Evolutionary conservation across 2,329 filamentous ascomycete genomes (phyloP).

Genomic region (Magnaporthales sp.): DNA sequence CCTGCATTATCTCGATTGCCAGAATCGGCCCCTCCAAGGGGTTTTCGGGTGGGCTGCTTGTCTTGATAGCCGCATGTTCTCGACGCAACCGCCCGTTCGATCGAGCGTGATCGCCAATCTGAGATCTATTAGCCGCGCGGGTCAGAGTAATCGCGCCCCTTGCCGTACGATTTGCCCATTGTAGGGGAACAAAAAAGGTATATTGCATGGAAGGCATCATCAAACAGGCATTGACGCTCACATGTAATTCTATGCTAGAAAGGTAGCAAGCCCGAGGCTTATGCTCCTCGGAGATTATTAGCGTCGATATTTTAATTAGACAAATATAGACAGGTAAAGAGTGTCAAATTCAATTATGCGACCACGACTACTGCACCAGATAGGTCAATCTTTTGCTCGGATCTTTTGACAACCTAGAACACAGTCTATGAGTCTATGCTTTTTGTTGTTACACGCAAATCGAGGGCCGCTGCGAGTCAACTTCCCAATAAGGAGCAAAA

Average conservation of each 20-base stretch:
- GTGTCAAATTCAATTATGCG: not conserved
- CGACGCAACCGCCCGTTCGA: not conserved
- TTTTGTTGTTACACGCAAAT: not conserved
- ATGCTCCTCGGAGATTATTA: not conserved
- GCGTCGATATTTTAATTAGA: not conserved
- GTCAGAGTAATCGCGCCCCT: not conserved
- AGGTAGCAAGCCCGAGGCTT: not conserved
- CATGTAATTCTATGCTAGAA: not conserved
- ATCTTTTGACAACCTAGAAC: not conserved
- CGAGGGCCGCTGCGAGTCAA: not conserved
- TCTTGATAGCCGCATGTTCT: not conserved
- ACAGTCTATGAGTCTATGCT: not conserved
- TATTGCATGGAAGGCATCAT: not conserved
- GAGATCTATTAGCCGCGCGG: not conserved
- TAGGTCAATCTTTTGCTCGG: not conserved
- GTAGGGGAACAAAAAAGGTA: not conserved
- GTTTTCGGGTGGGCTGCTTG: not conserved
- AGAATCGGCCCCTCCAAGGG: not conserved
- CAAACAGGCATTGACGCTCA: not conserved
- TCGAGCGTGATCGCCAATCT: not conserved
- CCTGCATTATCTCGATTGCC: not conserved
- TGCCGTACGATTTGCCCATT: not conserved
- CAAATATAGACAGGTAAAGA: not conserved
- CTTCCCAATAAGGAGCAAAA: not conserved
- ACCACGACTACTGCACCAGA: not conserved